Evolutionary conservation across 1,284 basidiomycete genomes (phyloP).

Genomic region (Fomitopsis betulina): DNA sequence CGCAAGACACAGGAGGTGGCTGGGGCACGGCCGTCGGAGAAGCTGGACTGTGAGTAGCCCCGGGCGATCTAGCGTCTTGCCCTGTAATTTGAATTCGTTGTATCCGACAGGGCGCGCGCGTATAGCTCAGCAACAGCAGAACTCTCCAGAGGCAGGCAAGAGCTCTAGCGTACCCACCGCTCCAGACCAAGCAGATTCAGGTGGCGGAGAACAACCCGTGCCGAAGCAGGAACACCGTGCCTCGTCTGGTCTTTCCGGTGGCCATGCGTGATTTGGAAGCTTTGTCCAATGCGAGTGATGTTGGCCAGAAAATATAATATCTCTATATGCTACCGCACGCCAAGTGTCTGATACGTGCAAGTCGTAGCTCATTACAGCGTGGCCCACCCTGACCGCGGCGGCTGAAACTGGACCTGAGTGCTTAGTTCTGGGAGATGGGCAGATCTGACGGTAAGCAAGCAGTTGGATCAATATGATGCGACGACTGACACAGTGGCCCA

Average conservation of each 20-base stretch:
- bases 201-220: neutral
- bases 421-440: too few species aligned
- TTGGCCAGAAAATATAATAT: too few species aligned
- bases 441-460: too few species aligned
- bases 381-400: too few species aligned
- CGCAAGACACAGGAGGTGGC: slow-evolving; percentile 27
- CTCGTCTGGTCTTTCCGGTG: neutral
- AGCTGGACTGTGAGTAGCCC: slow-evolving; percentile 31
- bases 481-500: too few species aligned
- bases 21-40: slow-evolving; percentile 32
- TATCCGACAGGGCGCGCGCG: neutral
- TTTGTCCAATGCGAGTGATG: too few species aligned
- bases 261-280: too few species aligned
- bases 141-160: neutral
- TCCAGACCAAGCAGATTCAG: neutral
- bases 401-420: too few species aligned
- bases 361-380: too few species aligned
- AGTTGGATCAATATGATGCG: too few species aligned
- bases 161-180: neutral
- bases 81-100: neutral
- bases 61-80: neutral
- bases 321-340: too few species aligned
- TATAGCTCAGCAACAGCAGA: neutral
- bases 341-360: too few species aligned
- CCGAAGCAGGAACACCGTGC: neutral